Conservation (phyloP, 257 asterid species). For the Scutellaria baicalensis region DNA sequence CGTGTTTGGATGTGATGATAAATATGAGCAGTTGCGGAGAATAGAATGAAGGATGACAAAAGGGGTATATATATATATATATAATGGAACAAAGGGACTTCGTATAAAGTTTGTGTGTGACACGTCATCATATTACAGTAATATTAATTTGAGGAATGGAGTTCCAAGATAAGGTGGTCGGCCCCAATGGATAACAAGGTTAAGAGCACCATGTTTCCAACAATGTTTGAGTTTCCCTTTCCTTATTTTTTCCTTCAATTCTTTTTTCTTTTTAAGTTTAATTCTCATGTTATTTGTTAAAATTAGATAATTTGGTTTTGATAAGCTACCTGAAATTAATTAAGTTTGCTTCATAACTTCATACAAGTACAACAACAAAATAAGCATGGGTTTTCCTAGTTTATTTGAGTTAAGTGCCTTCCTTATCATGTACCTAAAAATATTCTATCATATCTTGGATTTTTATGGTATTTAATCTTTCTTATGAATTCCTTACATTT, state of each 20-base stretch:
- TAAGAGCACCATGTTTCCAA: slow-evolving; percentile 3
- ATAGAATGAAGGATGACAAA: not conserved
- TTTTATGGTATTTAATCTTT: too few relatives aligned
- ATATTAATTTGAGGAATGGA: not conserved
- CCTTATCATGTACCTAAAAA: too few relatives aligned
- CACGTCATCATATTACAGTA: slow-evolving; percentile 15
- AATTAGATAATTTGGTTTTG: too few relatives aligned
- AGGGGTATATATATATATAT: too few relatives aligned
- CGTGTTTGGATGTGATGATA: not conserved
- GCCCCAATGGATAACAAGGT: slow-evolving; percentile 19
- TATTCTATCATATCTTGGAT: too few relatives aligned
- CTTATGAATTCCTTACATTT: too few relatives aligned
- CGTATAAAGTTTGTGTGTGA: not conserved
- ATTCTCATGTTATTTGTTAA: not conserved
- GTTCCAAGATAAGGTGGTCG: slow-evolving; percentile 27
- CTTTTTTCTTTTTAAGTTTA: not conserved
- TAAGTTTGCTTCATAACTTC: too few relatives aligned
- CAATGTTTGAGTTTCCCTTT: slow-evolving; percentile 3
- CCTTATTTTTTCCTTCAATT: not conserved
- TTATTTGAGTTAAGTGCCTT: too few relatives aligned
- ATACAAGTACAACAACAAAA: too few relatives aligned
- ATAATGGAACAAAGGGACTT: not conserved
- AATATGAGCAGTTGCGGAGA: not conserved
- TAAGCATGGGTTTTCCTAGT: too few relatives aligned
- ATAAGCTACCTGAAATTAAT: too few relatives aligned